Evolutionary conservation across 2,329 filamentous ascomycete genomes (phyloP), one percentile per base, ranked within the genome.

Genomic region (Gremmenia infestans): DNA sequence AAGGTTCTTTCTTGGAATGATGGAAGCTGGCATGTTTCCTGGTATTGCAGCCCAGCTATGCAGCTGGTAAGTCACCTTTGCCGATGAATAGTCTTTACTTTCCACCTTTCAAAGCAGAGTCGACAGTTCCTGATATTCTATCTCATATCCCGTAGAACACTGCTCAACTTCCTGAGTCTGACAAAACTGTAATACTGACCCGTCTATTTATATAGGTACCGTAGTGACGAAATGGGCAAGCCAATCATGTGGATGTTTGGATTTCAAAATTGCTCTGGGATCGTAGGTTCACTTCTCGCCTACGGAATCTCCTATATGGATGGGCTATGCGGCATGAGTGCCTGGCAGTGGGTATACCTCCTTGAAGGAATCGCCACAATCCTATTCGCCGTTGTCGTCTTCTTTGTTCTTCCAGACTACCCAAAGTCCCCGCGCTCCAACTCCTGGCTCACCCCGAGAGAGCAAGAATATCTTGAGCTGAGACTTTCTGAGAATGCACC

Each of bases 271-370:
- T 69, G 68, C 23, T 67, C 72, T 0, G 68, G 68, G 0, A 68
- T 74, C 48, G 58, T 74, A 0, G 70, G 72, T 5, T 69, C 68
- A 9, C 40, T 86, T 15, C 71, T 86, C 0, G 82, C 83, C 0
- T 73, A 67, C 0, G 78, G 73, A 2, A 80, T 81, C 48, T 74
- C 72, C 2, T 72, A 65, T 25, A 56, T 66, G 50, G 57, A 74
- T 56, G 74, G 76, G 1, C 70, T 76, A 12, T 74, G 71, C 4
- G 76, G 76, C 0, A 71, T 82, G 43, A 72, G 71, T 23, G 78
- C 73, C 37, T 88, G 85, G 85, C 75, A 81, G 58, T 88, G 85
- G 73, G 71, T 78, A 1, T 78, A 74, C 54, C 65, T 78, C 12
- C 66, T 78, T 1, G 76, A 77, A 60, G 75, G 75, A 2, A 55